phyloP scores from a whole-genome alignment of 2,329 filamentous ascomycete species.

The Sclerotinia minor region DNA sequence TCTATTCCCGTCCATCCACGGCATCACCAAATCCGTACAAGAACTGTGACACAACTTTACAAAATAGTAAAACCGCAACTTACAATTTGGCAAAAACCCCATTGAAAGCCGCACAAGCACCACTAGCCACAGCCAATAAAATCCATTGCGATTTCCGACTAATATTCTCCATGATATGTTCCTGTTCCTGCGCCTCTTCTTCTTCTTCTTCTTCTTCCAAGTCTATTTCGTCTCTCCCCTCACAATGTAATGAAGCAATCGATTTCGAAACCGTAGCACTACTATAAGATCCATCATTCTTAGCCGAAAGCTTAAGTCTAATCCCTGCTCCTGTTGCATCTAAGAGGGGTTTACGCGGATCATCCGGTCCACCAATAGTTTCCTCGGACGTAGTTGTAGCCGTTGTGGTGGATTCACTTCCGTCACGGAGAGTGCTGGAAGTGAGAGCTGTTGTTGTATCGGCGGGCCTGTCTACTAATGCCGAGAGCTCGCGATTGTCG shows the following conservation, averaged over 20 bases:
- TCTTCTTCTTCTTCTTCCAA: slow-evolving; percentile 12
- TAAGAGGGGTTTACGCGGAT: slow-evolving; percentile 28
- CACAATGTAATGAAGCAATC: slow-evolving; percentile 2
- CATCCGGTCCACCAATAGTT: slow-evolving; percentile 22
- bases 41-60: not conserved
- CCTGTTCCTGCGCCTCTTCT: not conserved
- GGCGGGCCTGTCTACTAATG: not conserved
- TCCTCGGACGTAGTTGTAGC: not conserved
- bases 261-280: slow-evolving; percentile 1
- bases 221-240: slow-evolving; percentile 18
- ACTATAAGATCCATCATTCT: slow-evolving; percentile 5
- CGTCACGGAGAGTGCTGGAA: not conserved
- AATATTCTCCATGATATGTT: slow-evolving; percentile 38
- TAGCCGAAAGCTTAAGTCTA: not conserved
- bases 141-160: slow-evolving; percentile 58
- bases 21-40: not conserved
- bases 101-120: slow-evolving; percentile 77
- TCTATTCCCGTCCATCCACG: not conserved
- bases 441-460: slow-evolving; percentile 1
- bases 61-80: slow-evolving; percentile 39
- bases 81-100: slow-evolving; percentile 75
- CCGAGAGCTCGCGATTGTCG: not conserved
- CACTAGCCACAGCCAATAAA: slow-evolving; percentile 69
- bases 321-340: slow-evolving; percentile 22
- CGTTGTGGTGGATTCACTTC: slow-evolving; percentile 12